Evolutionary conservation across 177 flowering plant species (phyloP).

Genomic region (Tripterygium wilfordii): DNA sequence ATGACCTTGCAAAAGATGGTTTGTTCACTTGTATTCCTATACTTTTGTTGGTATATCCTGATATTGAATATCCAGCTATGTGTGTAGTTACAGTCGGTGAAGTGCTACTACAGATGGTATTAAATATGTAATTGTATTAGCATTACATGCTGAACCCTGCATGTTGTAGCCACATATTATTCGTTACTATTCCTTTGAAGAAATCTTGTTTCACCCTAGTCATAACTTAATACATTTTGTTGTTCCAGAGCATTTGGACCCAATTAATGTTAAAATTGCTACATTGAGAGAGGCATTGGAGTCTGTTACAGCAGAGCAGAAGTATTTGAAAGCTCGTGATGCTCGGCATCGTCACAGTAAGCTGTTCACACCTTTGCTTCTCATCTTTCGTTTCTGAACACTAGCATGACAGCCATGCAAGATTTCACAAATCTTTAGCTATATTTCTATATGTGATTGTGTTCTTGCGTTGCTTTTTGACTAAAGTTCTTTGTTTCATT

Average conservation of each 20-base stretch:
- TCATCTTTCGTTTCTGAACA: neutral
- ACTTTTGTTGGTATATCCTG: neutral
- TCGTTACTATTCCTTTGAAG: neutral
- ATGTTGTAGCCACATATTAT: neutral
- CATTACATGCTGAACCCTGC: neutral
- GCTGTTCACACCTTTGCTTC: constrained; percentile 14
- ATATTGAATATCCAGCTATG: neutral
- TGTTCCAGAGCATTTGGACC: constrained; percentile 84
- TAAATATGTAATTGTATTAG: neutral
- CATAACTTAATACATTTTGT: neutral
- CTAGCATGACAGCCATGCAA: too few relatives aligned
- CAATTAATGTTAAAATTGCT: constrained; percentile 92
- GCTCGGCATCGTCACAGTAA: constrained; percentile 93
- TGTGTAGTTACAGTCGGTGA: neutral
- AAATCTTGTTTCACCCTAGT: neutral
- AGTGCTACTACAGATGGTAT: too few relatives aligned
- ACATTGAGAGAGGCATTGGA: constrained; percentile 91
- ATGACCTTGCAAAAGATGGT: constrained; percentile 98
- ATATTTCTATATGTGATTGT: too few relatives aligned
- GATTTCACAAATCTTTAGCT: too few relatives aligned
- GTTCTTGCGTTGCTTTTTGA: neutral
- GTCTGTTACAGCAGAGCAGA: constrained; percentile 89
- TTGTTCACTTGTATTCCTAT: constrained; percentile 31
- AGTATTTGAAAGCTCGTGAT: constrained; percentile 95
- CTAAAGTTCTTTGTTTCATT: too few relatives aligned